Percentiles rank a stretch among this genome's conserved stretches.
Evolutionary conservation across 2,329 filamentous ascomycete genomes (phyloP).

Genomic region (Stagonosporopsis tanaceti): DNA sequence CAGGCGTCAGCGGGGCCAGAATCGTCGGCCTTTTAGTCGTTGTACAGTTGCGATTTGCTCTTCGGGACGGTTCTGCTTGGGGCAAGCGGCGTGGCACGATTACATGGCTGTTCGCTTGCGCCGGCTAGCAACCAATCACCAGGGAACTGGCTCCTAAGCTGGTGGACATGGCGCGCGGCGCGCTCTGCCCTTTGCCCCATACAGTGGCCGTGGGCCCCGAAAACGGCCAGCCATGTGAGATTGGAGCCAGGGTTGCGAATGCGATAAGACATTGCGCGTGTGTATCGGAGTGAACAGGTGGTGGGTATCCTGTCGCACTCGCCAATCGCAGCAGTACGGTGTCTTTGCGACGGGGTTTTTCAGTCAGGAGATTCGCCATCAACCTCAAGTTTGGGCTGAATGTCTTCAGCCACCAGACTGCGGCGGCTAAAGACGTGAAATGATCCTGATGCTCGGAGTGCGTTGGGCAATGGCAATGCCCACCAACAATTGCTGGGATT

Average conservation of each 20-base stretch:
- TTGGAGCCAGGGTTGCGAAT: conserved; percentile 34
- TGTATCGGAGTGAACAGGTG: conserved; percentile 24
- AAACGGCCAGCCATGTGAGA: conserved; percentile 42
- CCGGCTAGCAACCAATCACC: conserved; percentile 41
- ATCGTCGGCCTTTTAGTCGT: conserved; percentile 37
- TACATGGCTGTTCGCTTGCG: conserved; percentile 39
- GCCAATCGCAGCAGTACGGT: conserved; percentile 8
- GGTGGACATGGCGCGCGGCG: conserved; percentile 34
- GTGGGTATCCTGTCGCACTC: conserved; percentile 6
- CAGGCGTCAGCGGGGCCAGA: conserved; percentile 44
- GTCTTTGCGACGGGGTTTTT: conserved; percentile 1
- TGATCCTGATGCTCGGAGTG: conserved; percentile 11
- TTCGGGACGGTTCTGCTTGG: conserved; percentile 23
- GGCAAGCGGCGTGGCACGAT: conserved; percentile 48
- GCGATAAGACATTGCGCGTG: conserved; percentile 39
- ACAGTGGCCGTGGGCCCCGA: conserved; percentile 34
- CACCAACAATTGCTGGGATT: conserved; percentile 8
- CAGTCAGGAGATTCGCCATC: conserved; percentile 12
- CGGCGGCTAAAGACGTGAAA: conserved; percentile 41
- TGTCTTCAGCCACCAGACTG: conserved; percentile 17
- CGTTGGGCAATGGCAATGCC: conserved; percentile 5
- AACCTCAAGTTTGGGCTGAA: conserved; percentile 21
- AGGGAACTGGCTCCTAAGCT: conserved; percentile 20
- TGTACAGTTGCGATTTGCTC: conserved; percentile 35
- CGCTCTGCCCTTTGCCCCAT: conserved; percentile 36